Evolutionary conservation across 1,284 basidiomycete species (phyloP).

Genomic region (Gastroboletus turbinatus): DNA sequence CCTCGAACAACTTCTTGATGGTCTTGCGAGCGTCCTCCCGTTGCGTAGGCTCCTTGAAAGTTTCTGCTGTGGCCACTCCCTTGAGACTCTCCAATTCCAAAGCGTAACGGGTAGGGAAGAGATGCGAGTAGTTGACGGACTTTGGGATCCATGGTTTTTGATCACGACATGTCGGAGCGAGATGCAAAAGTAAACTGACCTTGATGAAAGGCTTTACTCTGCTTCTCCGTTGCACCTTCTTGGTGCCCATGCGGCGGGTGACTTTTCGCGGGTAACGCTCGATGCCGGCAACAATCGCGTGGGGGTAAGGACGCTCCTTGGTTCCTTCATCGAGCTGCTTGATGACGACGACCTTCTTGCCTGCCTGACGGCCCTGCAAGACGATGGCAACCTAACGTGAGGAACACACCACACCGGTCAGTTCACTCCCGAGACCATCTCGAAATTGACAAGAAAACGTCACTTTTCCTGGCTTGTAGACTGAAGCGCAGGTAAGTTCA

Average conservation of each 20-base stretch:
- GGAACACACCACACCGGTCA: slow-evolving; percentile 5
- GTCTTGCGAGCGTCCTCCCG: slow-evolving; percentile 93
- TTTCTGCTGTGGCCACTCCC: slow-evolving; percentile 78
- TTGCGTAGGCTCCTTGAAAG: slow-evolving; percentile 94
- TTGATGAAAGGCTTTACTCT: slow-evolving; percentile 99
- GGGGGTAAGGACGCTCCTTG: slow-evolving; percentile 90
- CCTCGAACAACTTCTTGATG: slow-evolving; percentile 94
- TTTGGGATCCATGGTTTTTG: slow-evolving; percentile 29
- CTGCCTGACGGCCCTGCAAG: slow-evolving; percentile 95
- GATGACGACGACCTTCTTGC: slow-evolving; percentile 90
- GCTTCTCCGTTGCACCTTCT: slow-evolving; percentile 86
- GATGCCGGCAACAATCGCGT: slow-evolving; percentile 94
- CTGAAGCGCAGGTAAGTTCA: slow-evolving; percentile 44
- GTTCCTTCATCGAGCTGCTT: slow-evolving; percentile 87
- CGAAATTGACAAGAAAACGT: slow-evolving; percentile 1
- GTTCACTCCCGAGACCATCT: neutral
- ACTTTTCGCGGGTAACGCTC: slow-evolving; percentile 97
- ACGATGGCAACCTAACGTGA: slow-evolving; percentile 80
- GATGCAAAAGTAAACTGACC: slow-evolving; percentile 49
- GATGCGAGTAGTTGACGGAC: slow-evolving; percentile 94
- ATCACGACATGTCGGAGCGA: neutral
- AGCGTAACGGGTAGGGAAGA: slow-evolving; percentile 96
- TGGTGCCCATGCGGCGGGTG: slow-evolving; percentile 93
- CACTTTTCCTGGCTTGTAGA: slow-evolving; percentile 99
- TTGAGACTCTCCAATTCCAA: slow-evolving; percentile 93